Evolutionary conservation across 1,284 basidiomycete genomes (phyloP).

Genomic region (Coniophora puteana): DNA sequence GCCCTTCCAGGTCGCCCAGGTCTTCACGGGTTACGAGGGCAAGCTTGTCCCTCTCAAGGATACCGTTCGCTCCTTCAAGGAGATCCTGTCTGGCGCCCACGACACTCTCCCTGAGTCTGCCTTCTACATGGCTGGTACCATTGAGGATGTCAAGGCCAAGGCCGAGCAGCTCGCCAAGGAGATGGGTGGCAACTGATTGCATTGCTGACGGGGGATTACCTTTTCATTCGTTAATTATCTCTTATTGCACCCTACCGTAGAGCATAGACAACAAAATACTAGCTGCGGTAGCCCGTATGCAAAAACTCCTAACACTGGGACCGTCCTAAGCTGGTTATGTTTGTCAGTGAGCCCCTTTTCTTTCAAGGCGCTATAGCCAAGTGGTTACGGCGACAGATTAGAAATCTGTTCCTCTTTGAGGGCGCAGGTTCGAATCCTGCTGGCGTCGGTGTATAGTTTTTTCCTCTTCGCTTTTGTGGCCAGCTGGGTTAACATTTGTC

Average conservation of each 20-base stretch:
- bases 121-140: constrained; percentile 93
- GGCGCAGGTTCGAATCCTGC: constrained; percentile 66
- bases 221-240: constrained; percentile 4
- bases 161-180: constrained; percentile 95
- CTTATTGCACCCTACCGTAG: constrained; percentile 2
- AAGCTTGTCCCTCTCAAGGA: constrained; percentile 93
- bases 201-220: constrained; percentile 8
- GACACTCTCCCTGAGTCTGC: constrained; percentile 91
- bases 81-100: constrained; percentile 89
- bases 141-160: constrained; percentile 95
- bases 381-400: constrained; percentile 51
- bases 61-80: constrained; percentile 91
- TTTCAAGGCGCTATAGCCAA: constrained; percentile 44
- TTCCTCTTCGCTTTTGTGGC: background rate
- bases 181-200: constrained; percentile 58
- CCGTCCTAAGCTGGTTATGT: too few species aligned
- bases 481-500: too few species aligned
- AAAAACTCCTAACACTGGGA: background rate
- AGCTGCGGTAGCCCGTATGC: constrained; percentile 5
- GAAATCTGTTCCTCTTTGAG: constrained; percentile 48
- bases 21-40: constrained; percentile 99
- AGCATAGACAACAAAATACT: constrained; percentile 10
- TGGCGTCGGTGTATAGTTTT: constrained; percentile 46
- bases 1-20: constrained; percentile 98
- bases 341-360: too few species aligned